Conservation (phyloP, 768 basidiomycete species). For the Boletus speciosus region DNA sequence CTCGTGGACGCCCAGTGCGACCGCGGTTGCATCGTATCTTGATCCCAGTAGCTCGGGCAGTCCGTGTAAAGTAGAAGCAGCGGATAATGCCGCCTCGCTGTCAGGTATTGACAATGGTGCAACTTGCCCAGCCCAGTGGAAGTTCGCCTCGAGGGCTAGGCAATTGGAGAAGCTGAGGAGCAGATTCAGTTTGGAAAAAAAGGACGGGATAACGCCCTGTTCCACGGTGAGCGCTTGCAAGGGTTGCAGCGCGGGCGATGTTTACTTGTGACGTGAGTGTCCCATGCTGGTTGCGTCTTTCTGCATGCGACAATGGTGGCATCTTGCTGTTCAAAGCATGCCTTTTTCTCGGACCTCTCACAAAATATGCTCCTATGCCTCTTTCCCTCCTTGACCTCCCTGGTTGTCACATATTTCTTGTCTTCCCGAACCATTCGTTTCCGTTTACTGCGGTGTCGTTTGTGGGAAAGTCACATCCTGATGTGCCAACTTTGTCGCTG, state of each 20-base stretch:
- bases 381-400: conserved; percentile 2
- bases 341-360: conserved; percentile 2
- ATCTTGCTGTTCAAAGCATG: conserved; percentile 7
- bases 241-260: conserved; percentile 21
- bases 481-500: conserved; percentile 29
- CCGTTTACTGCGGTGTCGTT: conserved; percentile 7
- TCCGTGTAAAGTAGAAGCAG: conserved; percentile 2
- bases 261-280: conserved; percentile 30
- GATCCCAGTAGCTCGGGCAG: conserved; percentile 16
- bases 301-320: conserved; percentile 5
- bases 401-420: conserved; percentile 22
- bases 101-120: conserved; percentile 7
- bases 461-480: conserved; percentile 15
- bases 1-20: conserved; percentile 47
- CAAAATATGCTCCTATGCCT: conserved; percentile 23
- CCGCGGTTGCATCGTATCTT: conserved; percentile 25
- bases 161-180: conserved; percentile 62
- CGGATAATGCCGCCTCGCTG: conserved; percentile 9
- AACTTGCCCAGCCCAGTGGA: conserved; percentile 24
- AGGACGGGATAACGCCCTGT: conserved; percentile 16
- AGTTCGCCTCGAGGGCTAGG: conserved; percentile 58
- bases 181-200: conserved; percentile 45
- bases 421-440: neutral
- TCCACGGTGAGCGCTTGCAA: conserved; percentile 28
- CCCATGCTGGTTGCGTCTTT: conserved; percentile 1